phyloP scores from a whole-genome alignment of 1,284 basidiomycete genomes.

The Puccinia coronata region DNA sequence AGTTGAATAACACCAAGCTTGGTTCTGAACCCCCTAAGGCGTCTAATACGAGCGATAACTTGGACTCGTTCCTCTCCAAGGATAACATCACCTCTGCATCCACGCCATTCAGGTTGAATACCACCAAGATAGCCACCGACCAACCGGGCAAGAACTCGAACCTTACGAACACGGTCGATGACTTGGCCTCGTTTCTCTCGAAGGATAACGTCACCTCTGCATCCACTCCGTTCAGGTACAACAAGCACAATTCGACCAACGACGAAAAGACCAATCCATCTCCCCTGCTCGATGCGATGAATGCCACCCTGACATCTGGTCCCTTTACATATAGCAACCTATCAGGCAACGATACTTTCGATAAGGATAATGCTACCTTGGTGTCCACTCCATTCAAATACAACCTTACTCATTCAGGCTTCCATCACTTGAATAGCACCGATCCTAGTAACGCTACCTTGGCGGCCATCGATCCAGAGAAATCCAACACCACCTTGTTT shows the following conservation, averaged over 20 bases:
- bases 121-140: neutral
- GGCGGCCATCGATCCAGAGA: neutral
- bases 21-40: neutral
- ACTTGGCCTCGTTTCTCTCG: neutral
- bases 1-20: neutral
- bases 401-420: neutral
- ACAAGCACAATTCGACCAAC: neutral
- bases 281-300: neutral
- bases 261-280: neutral
- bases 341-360: neutral
- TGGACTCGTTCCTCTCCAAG: neutral
- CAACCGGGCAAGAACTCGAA: neutral
- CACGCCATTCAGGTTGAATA: neutral
- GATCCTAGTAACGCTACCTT: neutral
- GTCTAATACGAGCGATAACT: neutral
- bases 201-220: neutral
- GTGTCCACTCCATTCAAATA: neutral
- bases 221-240: neutral
- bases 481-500: conserved; percentile 7
- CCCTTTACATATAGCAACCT: conserved; percentile 16
- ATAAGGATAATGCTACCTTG: neutral
- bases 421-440: neutral
- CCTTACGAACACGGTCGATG: neutral
- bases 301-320: conserved; percentile 1
- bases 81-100: neutral